Base-by-base conservation (phyloP, 2,329 filamentous ascomycete genomes). In the Aspergillus sojae region DNA sequence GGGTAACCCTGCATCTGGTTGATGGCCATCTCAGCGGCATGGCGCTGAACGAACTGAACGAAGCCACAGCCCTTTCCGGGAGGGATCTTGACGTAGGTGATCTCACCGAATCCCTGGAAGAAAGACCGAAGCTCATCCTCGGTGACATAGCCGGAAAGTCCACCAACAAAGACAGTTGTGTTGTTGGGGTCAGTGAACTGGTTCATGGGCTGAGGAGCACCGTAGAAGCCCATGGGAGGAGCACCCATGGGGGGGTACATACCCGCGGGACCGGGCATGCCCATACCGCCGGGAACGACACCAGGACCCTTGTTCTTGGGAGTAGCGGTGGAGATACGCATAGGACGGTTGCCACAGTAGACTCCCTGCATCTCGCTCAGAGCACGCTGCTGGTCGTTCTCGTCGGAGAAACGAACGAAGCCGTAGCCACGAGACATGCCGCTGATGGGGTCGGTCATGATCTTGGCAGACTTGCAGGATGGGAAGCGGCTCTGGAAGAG, bases 1-100 rank as follows among this genome's bases (percentile, higher is more conserved):
- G 95, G 95, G 79, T 99, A 99, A 65, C 95, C 95, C 82, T 99
- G 95, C 95, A 99, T 99, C 83, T 99, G 95, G 83, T 99, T 99
- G 87, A 99, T 99, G 71, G 95, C 95, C 95, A 99, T 99, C 84
- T 99, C 95, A 16, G 95, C 95, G 59, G 95, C 95, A 75, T 99
- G 95, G 70, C 95, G 93, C 83, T 99, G 95, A 62, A 99, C 95
- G 73, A 99, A 99, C 81, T 99, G 95, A 64, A 99, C 95, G 77
- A 99, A 99, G 63, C 95, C 95, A 76, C 95, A 99, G 71, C 95
- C 95, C 88, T 99, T 99, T 83, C 95, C 95, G 68, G 95, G 94
- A 60, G 95, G 95, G 64, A 99, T 99, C 89, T 99, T 99, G 84
- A 99, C 95, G 79, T 99, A 99, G 73, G 95, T 99, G 77, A 99